Evolutionary conservation across 768 basidiomycete genomes (phyloP).

Genomic region (Pisolithus marmoratus): DNA sequence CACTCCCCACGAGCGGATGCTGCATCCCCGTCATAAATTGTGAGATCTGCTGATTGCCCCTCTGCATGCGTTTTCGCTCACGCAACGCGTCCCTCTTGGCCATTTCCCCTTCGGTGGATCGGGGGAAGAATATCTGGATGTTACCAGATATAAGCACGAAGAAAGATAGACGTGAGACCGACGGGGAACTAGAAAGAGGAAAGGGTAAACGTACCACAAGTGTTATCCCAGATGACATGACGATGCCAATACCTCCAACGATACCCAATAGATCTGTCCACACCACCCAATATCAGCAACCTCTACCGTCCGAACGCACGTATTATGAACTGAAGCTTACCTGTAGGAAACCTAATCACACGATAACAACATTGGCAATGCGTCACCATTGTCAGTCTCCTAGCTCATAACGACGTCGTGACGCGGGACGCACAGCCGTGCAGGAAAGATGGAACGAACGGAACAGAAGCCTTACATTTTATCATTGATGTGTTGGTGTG

Average conservation of each 20-base stretch:
- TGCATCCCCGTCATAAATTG: constrained; percentile 13
- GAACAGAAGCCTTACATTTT: constrained; percentile 36
- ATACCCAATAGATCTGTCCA: constrained; percentile 53
- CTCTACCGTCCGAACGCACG: background rate
- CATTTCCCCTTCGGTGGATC: constrained; percentile 65
- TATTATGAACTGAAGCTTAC: constrained; percentile 4
- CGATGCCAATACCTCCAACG: constrained; percentile 51
- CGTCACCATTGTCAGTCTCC: background rate
- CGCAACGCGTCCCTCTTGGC: constrained; percentile 42
- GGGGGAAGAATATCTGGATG: constrained; percentile 76
- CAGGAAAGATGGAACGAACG: background rate
- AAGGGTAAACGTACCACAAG: constrained; percentile 49
- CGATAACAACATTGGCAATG: background rate
- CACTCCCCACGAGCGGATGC: background rate
- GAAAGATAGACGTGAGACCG: background rate
- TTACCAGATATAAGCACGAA: background rate
- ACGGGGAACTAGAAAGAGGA: background rate
- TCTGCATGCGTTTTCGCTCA: background rate
- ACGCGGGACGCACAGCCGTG: background rate
- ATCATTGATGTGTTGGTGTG: constrained; percentile 60
- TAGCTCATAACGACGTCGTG: background rate
- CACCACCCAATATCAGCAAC: constrained; percentile 3
- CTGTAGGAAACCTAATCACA: constrained; percentile 20
- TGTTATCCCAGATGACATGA: constrained; percentile 68
- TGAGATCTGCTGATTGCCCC: background rate